Base-by-base conservation (phyloP, 2,329 filamentous ascomycete genomes). In the Ophiostoma ips region DNA sequence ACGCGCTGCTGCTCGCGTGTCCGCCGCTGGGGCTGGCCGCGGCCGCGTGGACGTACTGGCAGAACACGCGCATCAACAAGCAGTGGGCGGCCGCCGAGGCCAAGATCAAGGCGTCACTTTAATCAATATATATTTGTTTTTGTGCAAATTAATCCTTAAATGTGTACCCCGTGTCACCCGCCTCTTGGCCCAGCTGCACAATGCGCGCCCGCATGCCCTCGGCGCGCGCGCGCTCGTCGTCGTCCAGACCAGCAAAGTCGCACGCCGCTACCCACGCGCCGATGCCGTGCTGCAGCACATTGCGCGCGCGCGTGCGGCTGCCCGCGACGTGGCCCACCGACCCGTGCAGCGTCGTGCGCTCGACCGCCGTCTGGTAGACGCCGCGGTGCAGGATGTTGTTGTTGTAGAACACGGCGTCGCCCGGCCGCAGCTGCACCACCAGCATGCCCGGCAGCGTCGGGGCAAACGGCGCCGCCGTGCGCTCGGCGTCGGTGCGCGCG, bases 321-420 rank as follows among this genome's bases (percentile, higher is more conserved):
- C 75, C 79, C 2, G 63, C 65, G 1, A 68, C 68, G 57, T 81
- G 75, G 1, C 83, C 83, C 44, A 85, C 82, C 50, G 77, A 83
- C 7, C 83, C 83, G 63, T 87, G 83, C 59, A 87, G 64, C 53
- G 83, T 87, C 71, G 83, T 74, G 21, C 84, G 68, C 65, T 86
- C 80, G 57, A 68, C 73, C 1, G 36, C 58, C 12, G 66, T 64
- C 55, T 73, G 68, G 62, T 87, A 88, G 28, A 77, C 76, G 1
- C 83, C 84, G 4, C 83, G 69, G 60, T 87, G 84, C 55, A 94
- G 63, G 55, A 94, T 94, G 63, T 94, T 94, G 61, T 89, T 94
- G 64, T 94, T 81, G 62, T 94, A 94, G 59, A 94, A 94, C 38
- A 84, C 84, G 15, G 84, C 78, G 64, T 94, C 87, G 0, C 87